These are phyloP conservation scores for Albifimbria verrucaria DNA, from an alignment of 2,329 filamentous ascomycete genomes.

Conservation along the genomic window DNA sequence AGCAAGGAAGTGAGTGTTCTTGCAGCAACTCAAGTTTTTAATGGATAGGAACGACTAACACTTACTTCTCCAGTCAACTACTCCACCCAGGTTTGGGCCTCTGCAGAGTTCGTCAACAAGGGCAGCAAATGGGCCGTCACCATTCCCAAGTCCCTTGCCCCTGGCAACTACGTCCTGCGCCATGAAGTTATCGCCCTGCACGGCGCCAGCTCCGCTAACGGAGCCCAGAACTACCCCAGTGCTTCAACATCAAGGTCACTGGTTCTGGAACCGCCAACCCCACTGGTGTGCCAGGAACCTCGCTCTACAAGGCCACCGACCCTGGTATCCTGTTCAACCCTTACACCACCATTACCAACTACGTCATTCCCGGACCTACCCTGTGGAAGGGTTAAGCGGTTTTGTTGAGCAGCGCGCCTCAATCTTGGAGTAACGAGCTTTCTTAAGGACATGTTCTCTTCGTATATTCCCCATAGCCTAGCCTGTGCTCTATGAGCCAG, in stretches of 20 bases:
- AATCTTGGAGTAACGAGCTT: no score
- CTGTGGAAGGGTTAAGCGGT: constrained; percentile 7
- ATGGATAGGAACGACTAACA: no score
- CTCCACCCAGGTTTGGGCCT: constrained; percentile 32
- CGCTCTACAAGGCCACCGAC: constrained; percentile 24
- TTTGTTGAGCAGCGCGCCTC: no score
- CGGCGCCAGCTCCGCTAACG: constrained; percentile 34
- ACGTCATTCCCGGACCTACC: constrained; percentile 23
- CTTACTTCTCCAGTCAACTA: constrained; percentile 28
- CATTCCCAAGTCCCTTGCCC: constrained; percentile 27
- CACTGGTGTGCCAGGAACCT: constrained; percentile 24
- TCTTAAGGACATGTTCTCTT: no score
- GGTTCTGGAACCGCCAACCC: constrained; percentile 33
- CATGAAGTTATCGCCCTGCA: constrained; percentile 54
- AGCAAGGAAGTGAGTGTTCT: constrained; percentile 35
- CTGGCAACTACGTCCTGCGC: constrained; percentile 44
- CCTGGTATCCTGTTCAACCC: constrained; percentile 31
- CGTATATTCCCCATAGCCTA: no score
- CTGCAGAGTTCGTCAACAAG: constrained; percentile 39
- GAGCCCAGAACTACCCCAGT: constrained; percentile 52
- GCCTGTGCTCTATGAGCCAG: no score
- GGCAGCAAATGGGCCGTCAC: constrained; percentile 27
- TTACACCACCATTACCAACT: constrained; percentile 20
- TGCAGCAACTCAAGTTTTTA: no score
- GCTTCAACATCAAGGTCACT: constrained; percentile 43